Evolutionary conservation across 257 asterid genomes (phyloP).

Genomic region (Capsicum rhomboideum): DNA sequence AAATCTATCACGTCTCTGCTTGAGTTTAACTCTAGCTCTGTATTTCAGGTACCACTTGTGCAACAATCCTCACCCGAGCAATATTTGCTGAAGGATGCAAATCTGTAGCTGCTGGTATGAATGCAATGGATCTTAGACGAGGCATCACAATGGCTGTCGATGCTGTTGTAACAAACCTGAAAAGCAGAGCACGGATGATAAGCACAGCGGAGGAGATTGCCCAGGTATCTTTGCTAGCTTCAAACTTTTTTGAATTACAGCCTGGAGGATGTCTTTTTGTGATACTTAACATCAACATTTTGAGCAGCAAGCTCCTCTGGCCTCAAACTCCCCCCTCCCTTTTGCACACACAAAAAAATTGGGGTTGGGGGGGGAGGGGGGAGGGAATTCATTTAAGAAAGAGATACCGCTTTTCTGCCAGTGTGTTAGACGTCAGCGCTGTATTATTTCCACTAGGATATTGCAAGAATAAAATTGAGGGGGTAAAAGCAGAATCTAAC

Average conservation of each 20-base stretch:
- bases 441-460: background rate
- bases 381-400: background rate
- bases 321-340: background rate
- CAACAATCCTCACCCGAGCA: conserved; percentile 46
- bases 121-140: conserved; percentile 57
- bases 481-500: background rate
- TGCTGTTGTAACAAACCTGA: conserved; percentile 37
- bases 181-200: conserved; percentile 50
- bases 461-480: background rate
- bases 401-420: background rate
- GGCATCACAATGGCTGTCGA: conserved; percentile 59
- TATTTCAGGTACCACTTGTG: conserved; percentile 50
- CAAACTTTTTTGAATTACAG: background rate
- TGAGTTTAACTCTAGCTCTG: background rate
- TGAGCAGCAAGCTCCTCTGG: background rate
- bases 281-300: background rate
- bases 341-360: background rate
- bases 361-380: background rate
- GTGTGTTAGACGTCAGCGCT: background rate
- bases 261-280: background rate
- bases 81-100: conserved; percentile 53
- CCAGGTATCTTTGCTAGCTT: conserved; percentile 23
- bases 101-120: conserved; percentile 68
- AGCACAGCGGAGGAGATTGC: conserved; percentile 56
- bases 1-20: background rate